Evolutionary conservation across 345 rosid species (phyloP).

Genomic region (Gossypium longicalyx): DNA sequence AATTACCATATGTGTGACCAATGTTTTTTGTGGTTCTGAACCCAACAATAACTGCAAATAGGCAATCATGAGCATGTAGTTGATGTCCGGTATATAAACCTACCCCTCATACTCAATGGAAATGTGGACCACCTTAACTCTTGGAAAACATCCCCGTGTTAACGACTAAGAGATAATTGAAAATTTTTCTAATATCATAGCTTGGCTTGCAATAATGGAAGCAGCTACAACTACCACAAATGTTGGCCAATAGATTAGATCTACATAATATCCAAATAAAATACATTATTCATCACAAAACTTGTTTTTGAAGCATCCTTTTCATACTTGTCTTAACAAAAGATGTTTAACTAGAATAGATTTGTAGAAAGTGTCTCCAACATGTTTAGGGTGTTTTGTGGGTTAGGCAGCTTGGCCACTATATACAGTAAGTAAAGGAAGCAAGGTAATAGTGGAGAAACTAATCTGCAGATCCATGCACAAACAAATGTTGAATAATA

Average conservation of each 20-base stretch:
- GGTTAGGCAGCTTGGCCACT: slow-evolving; percentile 64
- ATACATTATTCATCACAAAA: background rate
- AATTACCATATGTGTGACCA: slow-evolving; percentile 65
- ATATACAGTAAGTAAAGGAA: slow-evolving; percentile 38
- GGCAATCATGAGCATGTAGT: slow-evolving; percentile 65
- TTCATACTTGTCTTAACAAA: background rate
- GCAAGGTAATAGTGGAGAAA: too few species aligned
- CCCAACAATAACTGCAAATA: slow-evolving; percentile 44
- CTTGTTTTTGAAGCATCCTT: background rate
- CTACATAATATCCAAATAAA: slow-evolving; percentile 32
- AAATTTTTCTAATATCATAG: slow-evolving; percentile 72
- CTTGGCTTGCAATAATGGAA: slow-evolving; percentile 75
- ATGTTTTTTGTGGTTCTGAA: slow-evolving; percentile 57
- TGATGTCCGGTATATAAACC: slow-evolving; percentile 79
- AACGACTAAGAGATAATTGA: slow-evolving; percentile 59
- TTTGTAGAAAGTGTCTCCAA: slow-evolving; percentile 51
- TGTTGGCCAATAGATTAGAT: slow-evolving; percentile 64
- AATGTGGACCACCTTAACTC: slow-evolving; percentile 78
- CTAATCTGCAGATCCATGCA: too few species aligned
- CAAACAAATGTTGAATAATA: too few species aligned
- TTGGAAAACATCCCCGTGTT: slow-evolving; percentile 66
- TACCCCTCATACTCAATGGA: slow-evolving; percentile 76
- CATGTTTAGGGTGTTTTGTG: slow-evolving; percentile 29
- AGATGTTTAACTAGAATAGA: slow-evolving; percentile 42
- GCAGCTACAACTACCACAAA: slow-evolving; percentile 73